These are phyloP conservation scores for Fusarium sp. DNA, from an alignment of 2,329 filamentous ascomycete species.

Conservation along the genomic window DNA sequence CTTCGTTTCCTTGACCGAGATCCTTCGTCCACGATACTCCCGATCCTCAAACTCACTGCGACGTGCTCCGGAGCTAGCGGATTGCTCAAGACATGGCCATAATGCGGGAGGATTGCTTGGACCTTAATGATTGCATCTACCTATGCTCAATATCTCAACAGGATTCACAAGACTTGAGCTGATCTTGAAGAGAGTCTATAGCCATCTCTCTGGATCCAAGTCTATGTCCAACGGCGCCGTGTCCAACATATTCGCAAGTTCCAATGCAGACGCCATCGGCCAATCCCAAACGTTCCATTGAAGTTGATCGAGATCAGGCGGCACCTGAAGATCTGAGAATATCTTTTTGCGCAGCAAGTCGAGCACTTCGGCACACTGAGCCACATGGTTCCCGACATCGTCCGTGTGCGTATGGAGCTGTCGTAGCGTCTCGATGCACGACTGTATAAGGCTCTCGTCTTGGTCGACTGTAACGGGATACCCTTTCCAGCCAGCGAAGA, in stretches of 20 bases:
- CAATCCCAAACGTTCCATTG: constrained; percentile 46
- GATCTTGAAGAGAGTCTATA: neutral
- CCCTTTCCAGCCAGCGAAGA: constrained; percentile 41
- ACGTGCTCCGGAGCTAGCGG: neutral
- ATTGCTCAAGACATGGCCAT: neutral
- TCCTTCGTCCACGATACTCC: neutral
- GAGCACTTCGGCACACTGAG: constrained; percentile 37
- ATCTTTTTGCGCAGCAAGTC: constrained; percentile 36
- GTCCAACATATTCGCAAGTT: constrained; percentile 41
- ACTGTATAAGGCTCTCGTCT: constrained; percentile 26
- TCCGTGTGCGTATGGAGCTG: constrained; percentile 18
- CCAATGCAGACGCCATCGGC: constrained; percentile 43
- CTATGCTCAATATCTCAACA: neutral
- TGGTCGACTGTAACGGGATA: constrained; percentile 19
- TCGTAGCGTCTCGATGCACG: constrained; percentile 26
- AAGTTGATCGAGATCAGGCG: constrained; percentile 28
- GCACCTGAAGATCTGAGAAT: constrained; percentile 20
- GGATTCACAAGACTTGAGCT: too few species aligned
- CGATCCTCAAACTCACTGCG: neutral
- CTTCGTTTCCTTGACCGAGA: neutral
- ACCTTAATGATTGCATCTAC: neutral
- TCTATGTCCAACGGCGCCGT: constrained; percentile 37
- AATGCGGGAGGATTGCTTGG: neutral
- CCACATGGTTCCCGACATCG: constrained; percentile 21
- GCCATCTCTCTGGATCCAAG: neutral